These are phyloP conservation scores for Ophiostoma perfectum DNA, from an alignment of 2,329 filamentous ascomycete genomes.

Conservation along the genomic window DNA sequence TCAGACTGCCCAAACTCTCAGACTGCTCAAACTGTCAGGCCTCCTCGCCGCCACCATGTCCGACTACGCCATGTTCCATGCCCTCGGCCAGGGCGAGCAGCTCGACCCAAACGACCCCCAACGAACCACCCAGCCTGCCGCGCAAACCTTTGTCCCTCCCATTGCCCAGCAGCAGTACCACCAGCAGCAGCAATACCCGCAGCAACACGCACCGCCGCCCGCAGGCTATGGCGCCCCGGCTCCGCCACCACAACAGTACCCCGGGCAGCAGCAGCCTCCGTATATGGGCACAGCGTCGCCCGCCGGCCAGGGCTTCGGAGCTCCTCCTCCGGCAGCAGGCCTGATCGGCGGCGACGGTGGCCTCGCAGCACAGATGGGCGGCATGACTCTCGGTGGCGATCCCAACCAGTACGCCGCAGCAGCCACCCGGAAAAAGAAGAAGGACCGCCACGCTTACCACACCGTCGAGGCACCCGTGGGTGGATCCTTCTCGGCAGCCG, in stretches of 20 bases:
- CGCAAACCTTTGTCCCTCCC: slow-evolving; percentile 48
- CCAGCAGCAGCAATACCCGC: slow-evolving; percentile 34
- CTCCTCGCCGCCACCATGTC: slow-evolving; percentile 28
- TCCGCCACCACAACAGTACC: slow-evolving; percentile 8
- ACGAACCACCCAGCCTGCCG: slow-evolving; percentile 39
- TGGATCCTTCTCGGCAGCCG: slow-evolving; percentile 57
- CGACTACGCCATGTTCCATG: slow-evolving; percentile 48
- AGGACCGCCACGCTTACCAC: slow-evolving; percentile 90
- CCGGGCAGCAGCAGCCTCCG: slow-evolving; percentile 33
- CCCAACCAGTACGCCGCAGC: slow-evolving; percentile 36
- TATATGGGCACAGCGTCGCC: slow-evolving; percentile 31
- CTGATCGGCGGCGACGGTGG: slow-evolving; percentile 40
- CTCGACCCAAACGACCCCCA: slow-evolving; percentile 49
- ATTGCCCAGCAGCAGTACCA: slow-evolving; percentile 51
- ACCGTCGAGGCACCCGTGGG: slow-evolving; percentile 67
- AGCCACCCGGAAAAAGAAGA: slow-evolving; percentile 70
- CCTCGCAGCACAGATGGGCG: slow-evolving; percentile 69
- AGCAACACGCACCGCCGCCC: slow-evolving; percentile 28
- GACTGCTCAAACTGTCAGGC: neutral
- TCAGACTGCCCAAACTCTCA: neutral
- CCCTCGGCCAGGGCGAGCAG: slow-evolving; percentile 46
- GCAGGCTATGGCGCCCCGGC: slow-evolving; percentile 36
- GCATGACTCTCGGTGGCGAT: slow-evolving; percentile 60
- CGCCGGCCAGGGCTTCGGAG: slow-evolving; percentile 26
- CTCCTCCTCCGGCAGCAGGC: slow-evolving; percentile 29